A percentile compares a stretch with the other conserved stretches of the same genome.
These are phyloP conservation scores for Euphrasia arctica DNA, from an alignment of 305 asterid genomes.

Conservation along the genomic window DNA sequence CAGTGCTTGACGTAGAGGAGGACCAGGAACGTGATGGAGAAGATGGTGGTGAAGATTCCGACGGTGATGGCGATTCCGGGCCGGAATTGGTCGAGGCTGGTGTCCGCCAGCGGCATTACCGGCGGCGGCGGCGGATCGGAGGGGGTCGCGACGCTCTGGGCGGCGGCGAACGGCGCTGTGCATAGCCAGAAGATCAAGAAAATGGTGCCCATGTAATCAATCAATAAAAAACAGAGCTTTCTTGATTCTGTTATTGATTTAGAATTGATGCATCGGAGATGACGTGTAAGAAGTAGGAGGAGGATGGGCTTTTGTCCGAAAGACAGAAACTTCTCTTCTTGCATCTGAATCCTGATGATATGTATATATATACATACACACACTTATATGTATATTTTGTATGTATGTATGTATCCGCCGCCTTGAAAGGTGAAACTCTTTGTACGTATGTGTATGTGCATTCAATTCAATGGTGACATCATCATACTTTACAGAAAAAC, in stretches of 20 bases:
- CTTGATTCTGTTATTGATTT: no score
- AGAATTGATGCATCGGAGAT: constrained; percentile 11
- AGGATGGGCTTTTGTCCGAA: constrained; percentile 15
- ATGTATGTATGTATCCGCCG: constrained; percentile 19
- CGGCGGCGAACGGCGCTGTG: not conserved
- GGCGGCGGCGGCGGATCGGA: constrained; percentile 32
- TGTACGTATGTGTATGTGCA: not conserved
- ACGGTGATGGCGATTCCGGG: constrained; percentile 54
- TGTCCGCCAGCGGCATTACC: not conserved
- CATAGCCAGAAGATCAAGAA: constrained; percentile 18
- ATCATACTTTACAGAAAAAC: constrained; percentile 20
- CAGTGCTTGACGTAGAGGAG: constrained; percentile 71
- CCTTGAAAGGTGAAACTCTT: constrained; percentile 17
- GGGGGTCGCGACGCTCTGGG: constrained; percentile 1
- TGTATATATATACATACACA: not conserved
- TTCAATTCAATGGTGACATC: constrained; percentile 20
- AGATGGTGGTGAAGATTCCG: constrained; percentile 50
- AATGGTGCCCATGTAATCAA: constrained; percentile 23
- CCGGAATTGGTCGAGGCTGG: constrained; percentile 31
- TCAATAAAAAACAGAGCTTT: no score
- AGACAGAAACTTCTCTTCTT: constrained; percentile 28
- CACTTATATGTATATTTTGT: not conserved
- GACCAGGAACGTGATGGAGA: constrained; percentile 54
- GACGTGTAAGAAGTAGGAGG: not conserved
- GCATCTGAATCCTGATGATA: constrained; percentile 2